Base-by-base conservation (phyloP, 2,329 filamentous ascomycete species). In the Lecanosticta acicola region DNA sequence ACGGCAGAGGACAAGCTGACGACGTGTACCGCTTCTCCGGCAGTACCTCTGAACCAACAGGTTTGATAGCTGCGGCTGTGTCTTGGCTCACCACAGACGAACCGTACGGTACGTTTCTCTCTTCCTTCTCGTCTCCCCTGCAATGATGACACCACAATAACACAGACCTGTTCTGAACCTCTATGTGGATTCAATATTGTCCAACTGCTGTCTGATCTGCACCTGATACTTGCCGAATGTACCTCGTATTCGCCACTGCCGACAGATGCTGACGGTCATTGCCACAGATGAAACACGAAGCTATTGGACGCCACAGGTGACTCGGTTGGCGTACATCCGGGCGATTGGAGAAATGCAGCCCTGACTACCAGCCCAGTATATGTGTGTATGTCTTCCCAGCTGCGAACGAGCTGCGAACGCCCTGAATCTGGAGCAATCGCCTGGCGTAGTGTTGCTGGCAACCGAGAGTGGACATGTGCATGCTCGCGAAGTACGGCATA, bases 141-240 rank as follows among this genome's bases (percentile, higher is more conserved):
- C 36, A 38, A 46, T 61, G 59, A 63, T 63, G 57, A 59, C 41
- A 60, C 49, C 49, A 52, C 49, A 59, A 58, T 53, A 55, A 53
- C 57, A 61, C 59, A 63, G 59, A 61, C 59, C 58, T 63, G 57
- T 53, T 59, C 60, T 55, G 57, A 63, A 63, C 39, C 35, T 39
- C 35, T 34, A 48, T 62, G 59, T 59, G 45, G 59, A 60, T 55
- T 50, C 49, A 53, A 46, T 58, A 47, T 61, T 57, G 55, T 61
- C 59, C 60, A 63, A 63, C 60, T 63, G 60, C 60, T 63, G 59
- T 63, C 59, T 63, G 60, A 63, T 42, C 18, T 35, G 33, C 14
- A 19, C 35, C 4, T 17, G 24, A 29, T 29, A 11, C 24, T 29
- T 29, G 24, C 24, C n/a, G 11, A 29, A 5, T 29, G 24, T 29